Evolutionary conservation across 139 green algal genomes (phyloP).

Genomic region (Coelastrella sp.): DNA sequence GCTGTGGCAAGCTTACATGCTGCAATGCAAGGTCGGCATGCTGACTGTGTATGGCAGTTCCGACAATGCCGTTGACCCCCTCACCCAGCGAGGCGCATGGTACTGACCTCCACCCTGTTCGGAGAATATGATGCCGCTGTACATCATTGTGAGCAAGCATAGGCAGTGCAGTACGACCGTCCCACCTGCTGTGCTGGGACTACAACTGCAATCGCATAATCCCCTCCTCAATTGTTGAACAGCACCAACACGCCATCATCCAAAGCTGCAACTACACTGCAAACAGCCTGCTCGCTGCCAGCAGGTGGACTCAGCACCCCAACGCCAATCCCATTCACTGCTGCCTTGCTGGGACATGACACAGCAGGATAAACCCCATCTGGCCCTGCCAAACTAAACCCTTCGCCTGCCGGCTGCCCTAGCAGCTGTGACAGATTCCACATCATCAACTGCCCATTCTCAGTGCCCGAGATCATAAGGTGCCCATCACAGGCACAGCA

Average conservation of each 20-base stretch:
- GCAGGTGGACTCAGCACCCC: neutral
- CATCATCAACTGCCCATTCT: conserved; percentile 70
- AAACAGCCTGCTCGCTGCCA: neutral
- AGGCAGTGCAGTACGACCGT: no score
- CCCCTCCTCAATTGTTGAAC: conserved; percentile 28
- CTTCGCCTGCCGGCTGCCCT: neutral
- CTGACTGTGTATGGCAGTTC: neutral
- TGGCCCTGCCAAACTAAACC: conserved; percentile 43
- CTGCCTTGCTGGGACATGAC: conserved; percentile 20
- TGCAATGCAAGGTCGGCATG: neutral
- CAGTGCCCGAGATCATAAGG: conserved; percentile 65
- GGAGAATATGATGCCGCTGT: no score
- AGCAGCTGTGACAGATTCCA: conserved; percentile 68
- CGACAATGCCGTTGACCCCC: neutral
- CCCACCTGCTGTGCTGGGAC: no score
- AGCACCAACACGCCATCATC: conserved; percentile 54
- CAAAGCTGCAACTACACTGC: conserved; percentile 47
- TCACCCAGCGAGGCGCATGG: neutral
- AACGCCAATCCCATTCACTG: conserved; percentile 59
- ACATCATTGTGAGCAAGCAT: no score
- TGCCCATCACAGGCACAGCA: conserved; percentile 70
- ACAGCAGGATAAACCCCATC: conserved; percentile 61
- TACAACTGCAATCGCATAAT: neutral
- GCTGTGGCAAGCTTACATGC: no score
- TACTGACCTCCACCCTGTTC: neutral